Conservation (phyloP, 2,329 filamentous ascomycete species). For the Juglanconis oblonga region DNA sequence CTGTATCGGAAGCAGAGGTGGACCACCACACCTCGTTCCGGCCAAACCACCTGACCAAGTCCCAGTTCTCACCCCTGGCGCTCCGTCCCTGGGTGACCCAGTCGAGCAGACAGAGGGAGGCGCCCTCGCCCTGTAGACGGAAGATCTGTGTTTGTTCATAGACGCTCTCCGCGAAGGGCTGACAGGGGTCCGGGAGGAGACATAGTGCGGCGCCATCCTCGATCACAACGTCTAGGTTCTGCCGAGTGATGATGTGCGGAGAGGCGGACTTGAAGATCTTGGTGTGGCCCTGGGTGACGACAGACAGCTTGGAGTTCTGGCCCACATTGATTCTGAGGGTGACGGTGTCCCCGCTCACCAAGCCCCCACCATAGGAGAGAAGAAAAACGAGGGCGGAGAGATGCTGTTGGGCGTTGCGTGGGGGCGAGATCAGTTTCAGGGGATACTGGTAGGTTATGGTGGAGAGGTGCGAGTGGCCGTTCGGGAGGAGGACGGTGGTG, state of each 20-base stretch:
- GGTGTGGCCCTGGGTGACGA: conserved; percentile 77
- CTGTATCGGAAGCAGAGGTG: conserved; percentile 23
- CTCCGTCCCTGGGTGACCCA: conserved; percentile 90
- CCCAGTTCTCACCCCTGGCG: conserved; percentile 87
- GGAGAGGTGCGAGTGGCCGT: conserved; percentile 67
- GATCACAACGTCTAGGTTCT: conserved; percentile 52
- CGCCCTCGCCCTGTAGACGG: conserved; percentile 48
- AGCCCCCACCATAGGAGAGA: conserved; percentile 89
- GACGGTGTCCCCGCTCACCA: conserved; percentile 84
- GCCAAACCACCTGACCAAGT: conserved; percentile 73
- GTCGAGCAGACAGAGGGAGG: conserved; percentile 77
- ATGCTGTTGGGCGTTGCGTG: conserved; percentile 56
- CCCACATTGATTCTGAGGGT: conserved; percentile 68
- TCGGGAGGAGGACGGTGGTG: conserved; percentile 69
- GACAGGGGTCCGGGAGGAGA: conserved; percentile 84
- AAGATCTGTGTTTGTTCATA: conserved; percentile 87
- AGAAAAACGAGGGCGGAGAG: conserved; percentile 79
- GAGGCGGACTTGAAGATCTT: conserved; percentile 86
- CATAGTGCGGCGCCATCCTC: conserved; percentile 54
- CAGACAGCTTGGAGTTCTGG: conserved; percentile 61
- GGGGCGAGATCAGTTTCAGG: conserved; percentile 85
- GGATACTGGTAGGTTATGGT: conserved; percentile 88
- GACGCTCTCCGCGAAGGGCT: conserved; percentile 80
- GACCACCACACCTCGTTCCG: conserved; percentile 80
- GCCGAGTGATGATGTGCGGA: conserved; percentile 53